Percentiles rank a stretch among this genome's conserved stretches.
Conservation (phyloP, 2,329 filamentous ascomycete species). For the Botryotinia convoluta region DNA sequence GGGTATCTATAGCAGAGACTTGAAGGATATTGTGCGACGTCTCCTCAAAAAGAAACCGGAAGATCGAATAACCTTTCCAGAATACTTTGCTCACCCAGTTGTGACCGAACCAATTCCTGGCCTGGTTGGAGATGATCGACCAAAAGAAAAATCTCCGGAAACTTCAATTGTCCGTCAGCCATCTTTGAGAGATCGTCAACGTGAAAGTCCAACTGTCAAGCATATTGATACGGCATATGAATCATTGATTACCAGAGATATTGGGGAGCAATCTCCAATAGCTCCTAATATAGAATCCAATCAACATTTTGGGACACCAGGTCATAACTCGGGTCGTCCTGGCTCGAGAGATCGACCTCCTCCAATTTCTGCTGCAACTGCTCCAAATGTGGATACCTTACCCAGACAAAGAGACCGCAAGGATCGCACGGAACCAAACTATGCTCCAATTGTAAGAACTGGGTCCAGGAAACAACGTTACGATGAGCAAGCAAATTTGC, state of each 20-base stretch:
- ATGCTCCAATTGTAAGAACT: constrained; percentile 15
- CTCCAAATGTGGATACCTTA: constrained; percentile 32
- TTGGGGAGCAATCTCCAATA: constrained; percentile 25
- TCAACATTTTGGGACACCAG: constrained; percentile 29
- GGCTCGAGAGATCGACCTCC: constrained; percentile 29
- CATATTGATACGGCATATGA: constrained; percentile 19
- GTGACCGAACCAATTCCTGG: constrained; percentile 76
- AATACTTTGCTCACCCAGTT: constrained; percentile 76
- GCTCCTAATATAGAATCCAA: constrained; percentile 25
- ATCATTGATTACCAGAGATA: neutral
- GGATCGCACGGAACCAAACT: constrained; percentile 22
- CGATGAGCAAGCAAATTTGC: constrained; percentile 32
- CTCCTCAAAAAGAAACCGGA: constrained; percentile 83
- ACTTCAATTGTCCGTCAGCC: constrained; percentile 27
- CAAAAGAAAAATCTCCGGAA: constrained; percentile 32
- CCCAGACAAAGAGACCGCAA: constrained; percentile 34
- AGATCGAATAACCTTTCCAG: constrained; percentile 80
- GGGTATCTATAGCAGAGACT: constrained; percentile 65
- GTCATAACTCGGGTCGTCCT: constrained; percentile 24
- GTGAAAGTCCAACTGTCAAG: neutral
- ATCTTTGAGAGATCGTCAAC: constrained; percentile 22
- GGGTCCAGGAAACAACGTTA: constrained; percentile 29
- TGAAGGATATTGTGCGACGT: constrained; percentile 77
- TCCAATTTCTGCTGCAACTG: constrained; percentile 30
- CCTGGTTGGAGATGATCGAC: constrained; percentile 72